These are phyloP conservation scores for Serendipita vermifera DNA, from an alignment of 768 basidiomycete species.

Conservation along the genomic window DNA sequence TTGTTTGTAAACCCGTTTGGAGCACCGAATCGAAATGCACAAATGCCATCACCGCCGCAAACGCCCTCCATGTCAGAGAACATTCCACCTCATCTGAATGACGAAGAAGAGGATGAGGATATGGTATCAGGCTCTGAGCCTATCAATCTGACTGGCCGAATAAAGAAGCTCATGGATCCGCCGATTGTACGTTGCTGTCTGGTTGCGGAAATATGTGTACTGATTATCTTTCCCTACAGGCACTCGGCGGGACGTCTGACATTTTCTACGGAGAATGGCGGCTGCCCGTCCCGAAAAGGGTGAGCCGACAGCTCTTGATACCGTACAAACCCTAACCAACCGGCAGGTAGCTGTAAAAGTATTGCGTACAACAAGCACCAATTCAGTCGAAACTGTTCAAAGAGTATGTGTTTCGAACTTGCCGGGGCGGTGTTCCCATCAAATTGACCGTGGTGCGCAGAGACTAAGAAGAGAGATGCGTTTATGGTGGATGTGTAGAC, in stretches of 20 bases:
- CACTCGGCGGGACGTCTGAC: constrained; percentile 6
- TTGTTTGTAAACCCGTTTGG: neutral
- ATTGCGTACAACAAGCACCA: neutral
- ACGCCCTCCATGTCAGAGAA: neutral
- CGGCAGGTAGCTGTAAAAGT: constrained; percentile 5
- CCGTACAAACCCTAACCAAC: neutral
- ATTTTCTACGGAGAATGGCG: constrained; percentile 9
- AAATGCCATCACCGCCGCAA: neutral
- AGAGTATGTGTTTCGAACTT: neutral
- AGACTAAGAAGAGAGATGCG: neutral
- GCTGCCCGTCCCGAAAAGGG: neutral
- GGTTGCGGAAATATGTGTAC: neutral
- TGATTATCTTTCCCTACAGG: neutral
- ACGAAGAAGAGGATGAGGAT: neutral
- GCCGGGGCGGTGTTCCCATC: neutral
- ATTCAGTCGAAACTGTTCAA: neutral
- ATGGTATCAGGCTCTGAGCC: neutral
- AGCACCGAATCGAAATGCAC: neutral
- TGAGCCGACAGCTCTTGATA: neutral
- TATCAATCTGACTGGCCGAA: constrained; percentile 1
- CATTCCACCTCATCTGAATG: constrained; percentile 3
- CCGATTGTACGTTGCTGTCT: constrained; percentile 5
- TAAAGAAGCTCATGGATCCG: constrained; percentile 4
- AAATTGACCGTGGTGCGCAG: neutral
- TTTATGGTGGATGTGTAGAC: constrained; percentile 5